Evolutionary conservation across 1,139 yeast species (phyloP), one percentile per base, ranked within the genome.

Genomic region (Magnusiomyces paraingens): DNA sequence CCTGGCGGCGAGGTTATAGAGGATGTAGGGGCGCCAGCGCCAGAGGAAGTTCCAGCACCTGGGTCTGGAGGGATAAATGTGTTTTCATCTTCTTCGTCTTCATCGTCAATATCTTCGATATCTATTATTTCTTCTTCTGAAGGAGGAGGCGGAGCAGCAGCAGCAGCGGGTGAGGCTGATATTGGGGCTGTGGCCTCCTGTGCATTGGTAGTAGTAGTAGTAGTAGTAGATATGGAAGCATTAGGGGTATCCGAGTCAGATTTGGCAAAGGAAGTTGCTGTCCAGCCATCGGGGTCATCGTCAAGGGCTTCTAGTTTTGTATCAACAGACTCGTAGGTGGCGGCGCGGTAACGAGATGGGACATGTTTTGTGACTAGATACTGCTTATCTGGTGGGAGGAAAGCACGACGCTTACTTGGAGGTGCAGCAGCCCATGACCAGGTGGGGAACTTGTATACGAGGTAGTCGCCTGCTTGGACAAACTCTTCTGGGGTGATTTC

Each of bases 401-500:
- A 93, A 58, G 82, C 84, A 61, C 86, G 78, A 55, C 76, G 73
- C 62, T 78, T 79, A 5, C 74, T 70, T 11, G 78, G 73, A 20
- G 94, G 84, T 10, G 89, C 83, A 2, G 83, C 73, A 6, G 84
- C 61, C 99, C 99, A 93, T 59, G 83, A 81, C 99, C 99, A 93
- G 0, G 98, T 94, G 1, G 99, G 98, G 69, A 94, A 93, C 74
- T 87, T 87, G 70, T 82, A 83, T 40, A 84, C 93, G 57, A 93
- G 73, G 67, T 87, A 90, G 65, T 91, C 96, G n/a, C 98, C 97
- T 4, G 97, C 96, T 54, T 74, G 76, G 10, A 89, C 90, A 70
- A 90, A 91, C 68, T 91, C 97, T 57, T 87, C 95, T 2, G 98
- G 98, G 1, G 96, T 86, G 54, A 93, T 84, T 68, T 91, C 94